phyloP scores from a whole-genome alignment of 306 rosid species.

The Astragalus membranaceus region DNA sequence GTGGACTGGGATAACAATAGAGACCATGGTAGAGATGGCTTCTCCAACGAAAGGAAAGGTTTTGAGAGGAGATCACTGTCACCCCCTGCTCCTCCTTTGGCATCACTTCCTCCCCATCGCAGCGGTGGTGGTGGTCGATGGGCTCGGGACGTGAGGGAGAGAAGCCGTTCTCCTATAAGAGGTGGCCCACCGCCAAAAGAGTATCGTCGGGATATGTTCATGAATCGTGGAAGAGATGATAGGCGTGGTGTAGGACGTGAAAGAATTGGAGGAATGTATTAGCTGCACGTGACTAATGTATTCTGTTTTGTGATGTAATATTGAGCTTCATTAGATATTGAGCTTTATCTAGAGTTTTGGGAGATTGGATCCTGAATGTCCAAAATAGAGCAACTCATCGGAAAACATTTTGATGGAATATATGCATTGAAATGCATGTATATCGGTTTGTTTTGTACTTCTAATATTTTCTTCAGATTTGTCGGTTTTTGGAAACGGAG shows the following conservation, averaged over 20 bases:
- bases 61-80: conserved; percentile 74
- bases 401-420: neutral
- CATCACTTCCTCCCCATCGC: conserved; percentile 42
- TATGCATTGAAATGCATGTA: neutral
- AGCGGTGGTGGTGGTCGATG: conserved; percentile 34
- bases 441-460: neutral
- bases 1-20: conserved; percentile 53
- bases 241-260: conserved; percentile 62
- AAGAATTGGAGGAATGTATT: conserved; percentile 60
- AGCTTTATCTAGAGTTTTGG: neutral
- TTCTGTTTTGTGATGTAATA: neutral
- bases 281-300: conserved; percentile 9
- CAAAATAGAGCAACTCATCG: neutral
- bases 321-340: conserved; percentile 13
- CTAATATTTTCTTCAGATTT: neutral
- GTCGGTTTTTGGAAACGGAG: neutral
- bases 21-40: conserved; percentile 63
- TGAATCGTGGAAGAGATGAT: conserved; percentile 51
- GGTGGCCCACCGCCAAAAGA: conserved; percentile 61
- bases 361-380: conserved; percentile 16
- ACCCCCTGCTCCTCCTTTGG: conserved; percentile 48
- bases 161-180: conserved; percentile 75
- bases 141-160: conserved; percentile 58
- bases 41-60: conserved; percentile 55
- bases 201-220: conserved; percentile 43